Evolutionary conservation across 2,329 filamentous ascomycete genomes (phyloP).

Genomic region (Sporothrix dimorphospora): DNA sequence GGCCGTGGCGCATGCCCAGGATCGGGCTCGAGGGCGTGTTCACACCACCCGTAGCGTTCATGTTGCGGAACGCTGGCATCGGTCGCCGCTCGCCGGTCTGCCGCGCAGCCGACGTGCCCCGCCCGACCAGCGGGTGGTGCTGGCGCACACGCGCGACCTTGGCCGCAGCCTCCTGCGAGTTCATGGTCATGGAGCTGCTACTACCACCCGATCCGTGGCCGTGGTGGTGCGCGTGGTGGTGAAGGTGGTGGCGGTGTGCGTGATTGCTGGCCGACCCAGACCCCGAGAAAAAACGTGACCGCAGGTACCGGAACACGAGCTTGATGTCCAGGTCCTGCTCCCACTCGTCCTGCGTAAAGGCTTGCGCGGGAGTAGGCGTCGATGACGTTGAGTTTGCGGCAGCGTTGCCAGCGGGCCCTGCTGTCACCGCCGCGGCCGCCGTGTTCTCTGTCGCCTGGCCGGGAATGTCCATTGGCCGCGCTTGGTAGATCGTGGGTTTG

Average conservation of each 20-base stretch:
- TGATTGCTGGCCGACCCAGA: slow-evolving; percentile 36
- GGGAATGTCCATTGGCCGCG: slow-evolving; percentile 45
- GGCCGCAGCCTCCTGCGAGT: slow-evolving; percentile 67
- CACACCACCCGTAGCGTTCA: slow-evolving; percentile 13
- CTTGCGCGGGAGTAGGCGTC: slow-evolving; percentile 22
- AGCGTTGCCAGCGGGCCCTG: slow-evolving; percentile 16
- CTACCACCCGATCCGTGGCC: not conserved
- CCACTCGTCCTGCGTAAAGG: slow-evolving; percentile 80
- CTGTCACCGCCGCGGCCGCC: not conserved
- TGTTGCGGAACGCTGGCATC: slow-evolving; percentile 45
- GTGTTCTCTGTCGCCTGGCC: slow-evolving; percentile 36
- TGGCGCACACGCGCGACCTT: slow-evolving; percentile 84
- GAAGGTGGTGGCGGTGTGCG: slow-evolving; percentile 16
- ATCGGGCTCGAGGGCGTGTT: slow-evolving; percentile 53
- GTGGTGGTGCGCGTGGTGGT: slow-evolving; percentile 15
- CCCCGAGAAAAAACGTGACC: slow-evolving; percentile 69
- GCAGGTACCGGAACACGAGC: slow-evolving; percentile 87
- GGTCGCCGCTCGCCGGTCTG: slow-evolving; percentile 48
- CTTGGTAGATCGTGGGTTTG: slow-evolving; percentile 51
- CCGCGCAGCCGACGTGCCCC: slow-evolving; percentile 37
- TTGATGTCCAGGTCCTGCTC: slow-evolving; percentile 88
- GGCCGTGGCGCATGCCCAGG: slow-evolving; percentile 53
- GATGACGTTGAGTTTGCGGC: not conserved
- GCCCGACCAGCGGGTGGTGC: slow-evolving; percentile 82
- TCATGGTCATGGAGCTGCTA: slow-evolving; percentile 40